phyloP scores from a whole-genome alignment of 148 eudicot genomes.

The Silene uniflora region DNA sequence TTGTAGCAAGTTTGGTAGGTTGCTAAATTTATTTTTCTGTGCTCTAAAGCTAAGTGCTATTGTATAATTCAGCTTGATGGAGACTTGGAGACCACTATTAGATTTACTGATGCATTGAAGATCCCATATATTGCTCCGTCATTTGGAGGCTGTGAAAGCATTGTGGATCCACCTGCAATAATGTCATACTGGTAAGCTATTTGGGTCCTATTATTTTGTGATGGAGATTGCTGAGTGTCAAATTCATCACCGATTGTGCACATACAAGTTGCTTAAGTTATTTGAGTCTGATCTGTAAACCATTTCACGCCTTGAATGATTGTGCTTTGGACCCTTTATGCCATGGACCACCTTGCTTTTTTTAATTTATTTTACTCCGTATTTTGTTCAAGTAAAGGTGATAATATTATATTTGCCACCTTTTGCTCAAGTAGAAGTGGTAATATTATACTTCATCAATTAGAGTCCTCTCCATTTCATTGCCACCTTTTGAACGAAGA shows the following conservation, averaged over 20 bases:
- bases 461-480: no score
- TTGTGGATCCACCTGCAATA: conserved; percentile 93
- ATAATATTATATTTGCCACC: background rate
- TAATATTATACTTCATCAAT: background rate
- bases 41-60: background rate
- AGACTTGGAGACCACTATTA: conserved; percentile 54
- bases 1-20: background rate
- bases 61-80: conserved; percentile 60
- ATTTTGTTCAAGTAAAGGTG: background rate
- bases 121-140: conserved; percentile 96
- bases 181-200: conserved; percentile 88
- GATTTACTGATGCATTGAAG: conserved; percentile 69
- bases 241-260: background rate
- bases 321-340: conserved; percentile 17
- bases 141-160: conserved; percentile 95
- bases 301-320: background rate
- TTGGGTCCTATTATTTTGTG: conserved; percentile 8
- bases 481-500: background rate
- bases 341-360: conserved; percentile 15
- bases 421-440: background rate
- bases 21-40: background rate
- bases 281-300: background rate
- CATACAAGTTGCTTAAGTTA: conserved; percentile 4
- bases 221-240: conserved; percentile 6
- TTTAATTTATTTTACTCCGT: background rate